Base-by-base conservation (phyloP, 73 alveolate genomes). In the Tetrahymena thermophila region DNA sequence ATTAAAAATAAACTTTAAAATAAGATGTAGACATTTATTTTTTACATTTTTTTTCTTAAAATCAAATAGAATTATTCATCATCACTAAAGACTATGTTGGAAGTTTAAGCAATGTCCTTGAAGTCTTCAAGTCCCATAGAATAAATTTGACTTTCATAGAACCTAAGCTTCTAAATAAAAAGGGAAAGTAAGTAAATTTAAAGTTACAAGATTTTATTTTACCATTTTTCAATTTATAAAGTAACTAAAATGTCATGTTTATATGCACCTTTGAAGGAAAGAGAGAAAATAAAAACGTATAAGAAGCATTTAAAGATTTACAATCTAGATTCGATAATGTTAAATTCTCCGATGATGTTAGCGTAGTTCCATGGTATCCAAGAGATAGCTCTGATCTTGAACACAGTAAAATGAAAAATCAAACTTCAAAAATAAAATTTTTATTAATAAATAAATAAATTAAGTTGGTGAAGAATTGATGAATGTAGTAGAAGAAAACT, bases 281-380 rank as follows among this genome's bases (percentile, higher is more conserved):
- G 1, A 71, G 89, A 71, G 13, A n/a, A 19, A 31, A 14, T n/a
- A 7, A 31, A 28, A 71, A 71, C 11, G 37, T 71, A 2, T 71
- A 71, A 71, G 23, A 71, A 23, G 89, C 89, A 71, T 8, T 71
- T n/a, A 1, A n/a, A 15, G 89, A 71, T 71, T 71, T 71, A 19
- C 17, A 71, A 25, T 31, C 35, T 71, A 71, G 42, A 71, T 71
- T 71, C n/a, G 89, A 25, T 21, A 71, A 31, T 71, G 89, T 71
- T 71, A 5, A n/a, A 13, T 71, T 71, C 89, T 71, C 89, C 1
- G 89, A 71, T 8, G 37, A 71, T 25, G 35, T 85, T 19, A 56
- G 95, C n/a, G 38, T 15, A 37, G 96, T 85, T 2, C 96, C 96
- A 31, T 94, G 96, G 96, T 94, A 85, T 31, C 96, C 96, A 19